Conservation (phyloP, 2,329 filamentous ascomycete species). For the Botryotinia narcissicola region DNA sequence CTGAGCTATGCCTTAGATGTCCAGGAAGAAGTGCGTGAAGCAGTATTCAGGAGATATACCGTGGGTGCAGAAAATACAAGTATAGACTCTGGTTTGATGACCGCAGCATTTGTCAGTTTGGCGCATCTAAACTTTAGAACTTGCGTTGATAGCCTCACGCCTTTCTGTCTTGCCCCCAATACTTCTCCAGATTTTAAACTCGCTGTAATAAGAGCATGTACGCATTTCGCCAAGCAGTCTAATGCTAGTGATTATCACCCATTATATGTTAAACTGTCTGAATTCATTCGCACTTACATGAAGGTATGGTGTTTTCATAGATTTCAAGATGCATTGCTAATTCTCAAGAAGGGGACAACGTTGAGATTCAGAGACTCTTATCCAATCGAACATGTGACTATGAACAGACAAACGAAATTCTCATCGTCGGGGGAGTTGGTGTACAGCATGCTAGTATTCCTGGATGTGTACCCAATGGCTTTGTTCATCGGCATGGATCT, state of each 20-base stretch:
- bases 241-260: conserved; percentile 50
- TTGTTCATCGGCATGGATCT: conserved; percentile 46
- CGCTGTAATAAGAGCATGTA: conserved; percentile 60
- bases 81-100: conserved; percentile 64
- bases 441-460: conserved; percentile 55
- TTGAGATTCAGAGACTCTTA: conserved; percentile 33
- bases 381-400: conserved; percentile 41
- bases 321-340: conserved; percentile 24
- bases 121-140: conserved; percentile 60
- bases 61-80: conserved; percentile 47
- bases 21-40: conserved; percentile 65
- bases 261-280: conserved; percentile 55
- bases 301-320: conserved; percentile 45
- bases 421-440: conserved; percentile 45
- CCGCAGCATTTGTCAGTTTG: conserved; percentile 64
- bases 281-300: conserved; percentile 56
- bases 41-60: conserved; percentile 57
- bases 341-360: conserved; percentile 25
- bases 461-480: conserved; percentile 53
- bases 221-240: conserved; percentile 57
- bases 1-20: conserved; percentile 68
- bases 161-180: conserved; percentile 55
- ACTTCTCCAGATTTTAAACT: conserved; percentile 61
- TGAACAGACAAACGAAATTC: conserved; percentile 44
- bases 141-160: conserved; percentile 55